Base-by-base conservation (phyloP, 2,329 filamentous ascomycete genomes). In the Chaetomium sp. region DNA sequence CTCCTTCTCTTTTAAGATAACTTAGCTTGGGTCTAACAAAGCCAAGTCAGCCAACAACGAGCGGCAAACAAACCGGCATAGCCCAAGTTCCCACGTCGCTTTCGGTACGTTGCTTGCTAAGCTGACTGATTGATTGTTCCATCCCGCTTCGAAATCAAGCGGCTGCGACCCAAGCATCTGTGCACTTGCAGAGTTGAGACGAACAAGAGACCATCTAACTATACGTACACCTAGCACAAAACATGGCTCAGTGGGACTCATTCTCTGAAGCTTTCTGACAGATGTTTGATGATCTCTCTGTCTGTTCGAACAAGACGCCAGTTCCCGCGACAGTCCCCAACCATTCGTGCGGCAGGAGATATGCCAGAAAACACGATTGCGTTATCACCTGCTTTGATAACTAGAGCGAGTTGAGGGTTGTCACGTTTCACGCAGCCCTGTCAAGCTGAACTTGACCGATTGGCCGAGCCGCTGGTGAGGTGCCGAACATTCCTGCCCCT, bases 361-460 rank as follows among this genome's bases (percentile, higher is more conserved):
- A 23, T 21, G 19, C 45, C 45, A 21, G n/a, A 47, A 10, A 19
- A 12, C n/a, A 21, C n/a, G n/a, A 10, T 12, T 47, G n/a, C 45
- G 21, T 42, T 23, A 47, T 21, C n/a, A n/a, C 3, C 25, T 53
- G 25, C 55, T 23, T 13, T 27, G 55, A 19, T 45, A 21, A n/a
- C n/a, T n/a, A n/a, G n/a, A n/a, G n/a, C n/a, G 31, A 60, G n/a
- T 16, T 27, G 10, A 33, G 27, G 12, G n/a, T 25, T 35, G n/a
- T 35, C 35, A 10, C 27, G 12, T 3, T 19, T 19, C 23, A 8
- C 6, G 29, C 16, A 31, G 29, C 31, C 63, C 59, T 65, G 63
- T 65, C 59, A 58, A 65, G 63, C 63, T 65, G 63, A 65, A 35
- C n/a, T 50, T 27, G 51, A 33, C 45, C 58, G 38, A 60, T 49